Base-by-base conservation (phyloP, 2,329 filamentous ascomycete species). In the Fusarium tanahbumbuense region DNA sequence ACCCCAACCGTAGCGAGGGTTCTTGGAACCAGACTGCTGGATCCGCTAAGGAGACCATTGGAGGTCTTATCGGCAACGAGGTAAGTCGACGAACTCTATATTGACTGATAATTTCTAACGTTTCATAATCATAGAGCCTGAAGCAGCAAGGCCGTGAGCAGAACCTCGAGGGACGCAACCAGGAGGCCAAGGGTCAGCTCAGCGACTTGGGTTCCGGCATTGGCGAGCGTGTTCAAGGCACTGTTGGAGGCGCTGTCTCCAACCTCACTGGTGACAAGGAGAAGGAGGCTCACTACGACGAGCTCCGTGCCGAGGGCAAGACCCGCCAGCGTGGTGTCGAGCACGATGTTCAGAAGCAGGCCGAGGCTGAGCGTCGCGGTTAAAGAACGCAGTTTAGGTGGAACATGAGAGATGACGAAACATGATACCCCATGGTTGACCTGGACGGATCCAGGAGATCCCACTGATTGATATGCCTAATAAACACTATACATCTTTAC, bases 11-110 rank as follows among this genome's bases (percentile, higher is more conserved):
- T 70, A 83, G 86, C 23, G 78, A 88, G 20, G 94, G 95, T 45
- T 86, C 86, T 20, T 97, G 92, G 90, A 93, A 97, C 83, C 94
- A 98, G 83, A 97, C 93, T 8, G 77, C 94, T n/a, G 95, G 94
- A 55, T 88, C 91, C 2, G 90, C 90, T 45, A 98, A 98, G 84
- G 93, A 98, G 79, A 84, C 90, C 7, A 69, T 96, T 2, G 95
- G 95, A 61, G 90, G 90, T 20, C 74, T 95, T 8, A 72, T 95
- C 27, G 95, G 94, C 64, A 89, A 88, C 69, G 91, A 96, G 81
- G 87, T 88, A 78, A 71, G 81, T 75, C 50, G 13, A 47, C 13
- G 48, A 44, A 11, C 11, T 25, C 10, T 49, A 5, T 10, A 6
- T 5, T 13, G 25, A 34, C 47, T 18, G 63, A 62, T 45, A 46